Evolutionary conservation across 768 basidiomycete species (phyloP).

Genomic region (Naganishia vaughanmartiniae): DNA sequence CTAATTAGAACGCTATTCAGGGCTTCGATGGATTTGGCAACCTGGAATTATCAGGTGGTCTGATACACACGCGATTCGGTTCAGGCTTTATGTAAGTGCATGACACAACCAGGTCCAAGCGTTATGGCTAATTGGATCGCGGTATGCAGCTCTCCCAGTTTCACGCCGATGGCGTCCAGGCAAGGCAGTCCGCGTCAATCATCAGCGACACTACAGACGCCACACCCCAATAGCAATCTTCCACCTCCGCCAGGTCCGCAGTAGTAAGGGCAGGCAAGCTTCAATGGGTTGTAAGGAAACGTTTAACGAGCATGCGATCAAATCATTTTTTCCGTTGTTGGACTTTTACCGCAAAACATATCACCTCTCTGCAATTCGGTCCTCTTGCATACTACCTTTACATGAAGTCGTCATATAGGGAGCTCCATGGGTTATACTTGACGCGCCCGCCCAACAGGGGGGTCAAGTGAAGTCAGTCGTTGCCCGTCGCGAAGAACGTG

Average conservation of each 20-base stretch:
- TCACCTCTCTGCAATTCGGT: no score
- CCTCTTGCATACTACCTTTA: no score
- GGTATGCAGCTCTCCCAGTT: constrained; percentile 4
- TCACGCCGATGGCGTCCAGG: constrained; percentile 8
- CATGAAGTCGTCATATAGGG: no score
- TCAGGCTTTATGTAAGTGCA: constrained; percentile 30
- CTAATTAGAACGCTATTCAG: constrained; percentile 17
- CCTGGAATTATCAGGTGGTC: constrained; percentile 31
- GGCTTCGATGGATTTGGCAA: constrained; percentile 31
- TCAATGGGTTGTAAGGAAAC: no score
- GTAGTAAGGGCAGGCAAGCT: neutral
- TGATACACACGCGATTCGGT: constrained; percentile 32
- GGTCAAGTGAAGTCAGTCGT: no score
- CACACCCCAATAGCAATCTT: neutral
- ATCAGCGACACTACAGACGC: neutral
- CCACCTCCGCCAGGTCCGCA: neutral
- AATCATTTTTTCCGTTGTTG: no score
- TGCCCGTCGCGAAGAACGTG: no score
- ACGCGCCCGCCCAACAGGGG: no score
- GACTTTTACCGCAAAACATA: no score
- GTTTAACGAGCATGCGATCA: no score
- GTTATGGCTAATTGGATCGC: neutral
- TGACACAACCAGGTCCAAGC: neutral
- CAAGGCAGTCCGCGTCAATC: constrained; percentile 17
- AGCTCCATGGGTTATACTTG: no score